Conservation (phyloP, 257 asterid genomes). For the Petunia secreta region DNA sequence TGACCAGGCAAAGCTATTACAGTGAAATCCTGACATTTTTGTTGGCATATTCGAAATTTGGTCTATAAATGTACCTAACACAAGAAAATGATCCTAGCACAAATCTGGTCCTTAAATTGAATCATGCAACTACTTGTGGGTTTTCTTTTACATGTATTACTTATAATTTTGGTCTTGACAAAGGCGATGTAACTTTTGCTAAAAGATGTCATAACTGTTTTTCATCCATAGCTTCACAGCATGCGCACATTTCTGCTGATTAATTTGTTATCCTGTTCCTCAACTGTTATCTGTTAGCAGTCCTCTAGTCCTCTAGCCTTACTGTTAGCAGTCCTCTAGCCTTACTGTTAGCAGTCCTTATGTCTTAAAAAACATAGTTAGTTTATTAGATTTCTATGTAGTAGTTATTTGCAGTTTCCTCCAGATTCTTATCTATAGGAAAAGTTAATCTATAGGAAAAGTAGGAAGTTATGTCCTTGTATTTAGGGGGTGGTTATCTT, state of each 20-base stretch:
- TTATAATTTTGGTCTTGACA: constrained; percentile 2
- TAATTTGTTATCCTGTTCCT: neutral
- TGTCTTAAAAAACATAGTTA: no score
- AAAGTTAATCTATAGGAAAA: no score
- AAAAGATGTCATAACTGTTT: constrained; percentile 7
- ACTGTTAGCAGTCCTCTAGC: no score
- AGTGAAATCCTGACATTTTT: neutral
- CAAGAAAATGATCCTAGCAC: neutral
- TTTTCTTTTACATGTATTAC: neutral
- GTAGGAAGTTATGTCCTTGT: no score
- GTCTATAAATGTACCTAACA: constrained; percentile 22
- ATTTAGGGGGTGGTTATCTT: no score
- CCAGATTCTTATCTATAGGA: no score
- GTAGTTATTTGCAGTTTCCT: no score
- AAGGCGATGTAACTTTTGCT: neutral
- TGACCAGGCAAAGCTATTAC: constrained; percentile 20
- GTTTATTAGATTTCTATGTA: no score
- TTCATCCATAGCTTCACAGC: neutral
- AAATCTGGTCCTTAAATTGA: constrained; percentile 11
- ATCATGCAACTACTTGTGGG: neutral
- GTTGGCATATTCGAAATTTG: neutral
- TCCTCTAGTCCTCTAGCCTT: no score
- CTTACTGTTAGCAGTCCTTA: no score
- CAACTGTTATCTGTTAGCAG: no score
- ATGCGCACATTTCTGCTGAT: neutral